Base-by-base conservation (phyloP, 768 basidiomycete genomes). In the Mycena amicta region DNA sequence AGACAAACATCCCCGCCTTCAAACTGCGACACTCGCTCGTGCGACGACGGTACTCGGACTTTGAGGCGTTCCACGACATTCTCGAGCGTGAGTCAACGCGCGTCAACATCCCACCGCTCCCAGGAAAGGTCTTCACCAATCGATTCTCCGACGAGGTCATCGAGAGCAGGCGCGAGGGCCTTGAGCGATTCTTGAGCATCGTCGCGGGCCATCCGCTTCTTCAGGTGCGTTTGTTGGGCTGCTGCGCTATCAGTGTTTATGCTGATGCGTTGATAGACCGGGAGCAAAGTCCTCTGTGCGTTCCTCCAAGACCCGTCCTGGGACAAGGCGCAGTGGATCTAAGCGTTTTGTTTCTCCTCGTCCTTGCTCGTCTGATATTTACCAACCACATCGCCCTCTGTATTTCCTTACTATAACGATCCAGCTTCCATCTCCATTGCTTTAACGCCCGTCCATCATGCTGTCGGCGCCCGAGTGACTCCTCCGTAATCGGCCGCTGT, bases 1-100 rank as follows among this genome's bases (percentile, higher is more conserved):
- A 97, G 95, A 98, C 97, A 66, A 98, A 98, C 75, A 99, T 98
- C 66, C 97, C 95, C 30, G 96, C 96, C 0, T 99, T 99, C 82
- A 97, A 98, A 72, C 83, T 98, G 41, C 92, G 89, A n/a, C 91
- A 93, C 75, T 94, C 92, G 11, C 78, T 90, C 39, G 93, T 95
- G 45, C 85, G 93, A 50, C 81, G 93, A 45, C 88, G 93, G 49
- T 95, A 95, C 72, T 93, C 89, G 40, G 93, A 95, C 71, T 95
- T 95, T 69, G 93, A 95, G 69, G 95, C 96, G 1, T 99, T 99
- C 81, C 88, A 95, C 50, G 96, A 99, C 71, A 93, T 97, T 70
- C 86, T 99, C 51, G 97, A 99, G 75, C 88, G 94, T 67, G 97
- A 99, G 75, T 92, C 89, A 3, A 97, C 96, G 12, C 83, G 97